Percentiles rank a stretch among this genome's conserved stretches.
Conservation (phyloP, 768 basidiomycete species). For the Lentinula sp. region DNA sequence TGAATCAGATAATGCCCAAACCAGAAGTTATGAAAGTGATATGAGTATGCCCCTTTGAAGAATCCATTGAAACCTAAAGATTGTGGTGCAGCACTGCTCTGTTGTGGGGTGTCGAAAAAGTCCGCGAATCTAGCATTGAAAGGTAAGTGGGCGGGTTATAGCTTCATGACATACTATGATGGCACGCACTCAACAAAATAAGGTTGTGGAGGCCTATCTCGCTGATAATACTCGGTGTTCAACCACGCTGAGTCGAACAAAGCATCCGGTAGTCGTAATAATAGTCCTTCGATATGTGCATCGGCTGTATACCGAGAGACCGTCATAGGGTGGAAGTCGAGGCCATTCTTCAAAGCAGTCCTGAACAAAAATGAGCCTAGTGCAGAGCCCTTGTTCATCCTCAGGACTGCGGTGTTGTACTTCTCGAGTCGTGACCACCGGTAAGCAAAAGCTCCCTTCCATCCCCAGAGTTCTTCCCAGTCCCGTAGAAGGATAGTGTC, state of each 20-base stretch:
- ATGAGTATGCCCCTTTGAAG: slow-evolving; percentile 89
- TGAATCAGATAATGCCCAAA: slow-evolving; percentile 20
- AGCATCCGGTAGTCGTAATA: slow-evolving; percentile 83
- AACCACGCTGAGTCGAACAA: slow-evolving; percentile 94
- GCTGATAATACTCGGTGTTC: slow-evolving; percentile 84
- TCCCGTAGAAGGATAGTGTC: slow-evolving; percentile 89
- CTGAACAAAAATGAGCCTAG: slow-evolving; percentile 88
- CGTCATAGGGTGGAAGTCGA: slow-evolving; percentile 96
- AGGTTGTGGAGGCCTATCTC: slow-evolving; percentile 89
- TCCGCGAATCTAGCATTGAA: slow-evolving; percentile 57
- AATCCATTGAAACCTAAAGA: slow-evolving; percentile 87
- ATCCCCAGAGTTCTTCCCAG: slow-evolving; percentile 97
- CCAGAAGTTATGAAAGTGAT: slow-evolving; percentile 95
- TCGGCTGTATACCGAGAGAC: slow-evolving; percentile 82
- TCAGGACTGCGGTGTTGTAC: slow-evolving; percentile 91
- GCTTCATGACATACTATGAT: not conserved
- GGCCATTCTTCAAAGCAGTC: slow-evolving; percentile 82
- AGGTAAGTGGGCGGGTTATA: not conserved
- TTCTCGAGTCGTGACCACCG: slow-evolving; percentile 89
- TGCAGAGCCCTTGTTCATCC: slow-evolving; percentile 84
- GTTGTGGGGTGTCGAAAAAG: slow-evolving; percentile 72
- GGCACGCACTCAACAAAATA: slow-evolving; percentile 72
- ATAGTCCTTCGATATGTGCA: slow-evolving; percentile 67
- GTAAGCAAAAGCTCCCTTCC: slow-evolving; percentile 92
- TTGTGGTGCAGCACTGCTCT: slow-evolving; percentile 71